Base-by-base conservation (phyloP, 805 yeast species). In the Candida succiphila region DNA sequence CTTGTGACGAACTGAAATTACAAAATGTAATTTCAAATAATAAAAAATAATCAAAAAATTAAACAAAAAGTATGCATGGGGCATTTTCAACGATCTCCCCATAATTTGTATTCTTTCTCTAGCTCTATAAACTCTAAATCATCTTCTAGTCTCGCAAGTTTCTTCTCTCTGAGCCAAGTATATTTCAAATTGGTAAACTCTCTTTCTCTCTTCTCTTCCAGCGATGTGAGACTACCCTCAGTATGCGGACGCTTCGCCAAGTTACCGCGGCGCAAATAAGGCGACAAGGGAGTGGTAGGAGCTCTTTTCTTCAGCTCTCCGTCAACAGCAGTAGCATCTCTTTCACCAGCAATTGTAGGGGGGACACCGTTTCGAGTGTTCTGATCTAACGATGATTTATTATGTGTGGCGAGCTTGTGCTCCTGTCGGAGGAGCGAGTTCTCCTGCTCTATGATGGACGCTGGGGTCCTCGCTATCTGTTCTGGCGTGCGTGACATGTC, bases 261-360 rank as follows among this genome's bases (percentile, higher is more conserved):
- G 28, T 24, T 25, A 5, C 33, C 33, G 3, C 20, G 33, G 4
- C 14, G 14, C 6, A 20, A 7, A 14, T 46, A 37, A 5, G 59
- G 59, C 9, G 58, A 52, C 28, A 52, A 38, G 3, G 60, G 60
- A 7, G 60, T 53, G 4, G 59, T 45, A 2, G 58, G 58, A 2
- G 52, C 48, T 29, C 60, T 41, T 30, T 55, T 55, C 10, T 21
- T 21, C 7, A 8, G 23, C 23, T 21, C 23, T 21, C 10, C 10
- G 23, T 10, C 23, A 8, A 10, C 10, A 21, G 23, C 10, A 21
- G 23, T 21, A 10, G 23, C 10, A 8, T 8, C 23, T 21, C 7
- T 8, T 8, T 21, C 23, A 21, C 10, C 10, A 7, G 7, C 23
- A 21, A 10, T 21, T 8, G 7, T 21, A 10, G 23, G 7, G 10